Base-by-base conservation (phyloP, 129 eudicot genomes). In the Solidago caesia region DNA sequence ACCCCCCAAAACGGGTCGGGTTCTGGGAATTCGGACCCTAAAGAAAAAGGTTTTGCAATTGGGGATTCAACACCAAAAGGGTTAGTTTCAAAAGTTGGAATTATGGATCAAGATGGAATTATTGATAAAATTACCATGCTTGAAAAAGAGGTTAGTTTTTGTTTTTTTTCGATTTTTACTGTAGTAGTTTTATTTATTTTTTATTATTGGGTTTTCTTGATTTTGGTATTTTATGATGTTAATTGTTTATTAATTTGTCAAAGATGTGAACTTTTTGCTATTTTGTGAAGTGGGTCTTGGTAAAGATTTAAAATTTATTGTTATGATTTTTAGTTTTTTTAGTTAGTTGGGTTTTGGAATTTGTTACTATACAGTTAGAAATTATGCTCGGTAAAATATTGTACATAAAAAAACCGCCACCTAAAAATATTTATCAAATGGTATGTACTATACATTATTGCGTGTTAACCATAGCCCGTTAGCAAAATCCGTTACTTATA, bases 121-220 rank as follows among this genome's bases (percentile, higher is more conserved):
- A 61, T 67, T 67, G 83, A 83, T 26, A 89, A 69, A 76, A 66
- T 91, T 27, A 69, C 77, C 26, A 85, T 71, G 81, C 91, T 91
- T 41, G 92, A 91, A 55, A 92, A 84, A 44, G 98, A 92, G 94
- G 98, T 92, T 57, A 67, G 80, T 82, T 74, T 8, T 12, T 76
- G 6, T 33, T 9, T 71, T 70, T 49, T 10, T 77, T 16, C 48
- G 56, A 33, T 14, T 59, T 67, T 68, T 47, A 65, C 4, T 5
- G 39, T 33, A 33, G 39, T 55, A 14, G 48, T 79, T 79, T 44
- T 41, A 21, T 21, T 21, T 21, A 63, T 7, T 15, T 26, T 61
- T 58, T 61, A 43, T 68, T 25, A 62, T 57, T 76, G 45, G 44
- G 72, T 71, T 55, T 60, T 49, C 69, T 81, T 69, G 61, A 47